phyloP scores from a whole-genome alignment of 106 monocot species.

The Ottelia alismoides region DNA sequence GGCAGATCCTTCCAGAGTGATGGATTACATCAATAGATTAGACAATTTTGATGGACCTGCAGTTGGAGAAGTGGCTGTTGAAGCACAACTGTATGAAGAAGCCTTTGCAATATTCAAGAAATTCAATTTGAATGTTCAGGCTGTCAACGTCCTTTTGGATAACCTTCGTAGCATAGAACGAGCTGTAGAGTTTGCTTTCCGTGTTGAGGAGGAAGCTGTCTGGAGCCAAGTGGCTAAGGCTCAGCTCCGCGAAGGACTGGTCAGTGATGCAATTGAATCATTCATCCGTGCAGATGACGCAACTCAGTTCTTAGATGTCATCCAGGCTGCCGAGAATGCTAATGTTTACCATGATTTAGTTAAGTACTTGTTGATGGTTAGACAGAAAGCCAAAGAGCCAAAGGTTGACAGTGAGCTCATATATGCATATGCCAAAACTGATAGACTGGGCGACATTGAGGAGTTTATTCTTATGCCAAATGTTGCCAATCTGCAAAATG shows the following conservation, averaged over 20 bases:
- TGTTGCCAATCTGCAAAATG: conserved; percentile 97
- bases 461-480: conserved; percentile 99
- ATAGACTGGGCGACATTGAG: conserved; percentile 83
- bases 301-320: conserved; percentile 86
- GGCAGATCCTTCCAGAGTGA: conserved; percentile 91
- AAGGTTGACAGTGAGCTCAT: conserved; percentile 95
- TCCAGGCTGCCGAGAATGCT: conserved; percentile 74
- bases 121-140: conserved; percentile 93
- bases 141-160: conserved; percentile 83
- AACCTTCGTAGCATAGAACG: conserved; percentile 86
- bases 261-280: conserved; percentile 97
- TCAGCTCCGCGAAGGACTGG: conserved; percentile 81
- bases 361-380: conserved; percentile 87
- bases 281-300: conserved; percentile 97
- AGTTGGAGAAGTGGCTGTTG: conserved; percentile 95
- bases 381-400: conserved; percentile 80
- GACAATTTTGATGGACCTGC: conserved; percentile 99
- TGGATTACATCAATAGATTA: conserved; percentile 94
- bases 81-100: conserved; percentile 90
- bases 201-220: conserved; percentile 96
- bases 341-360: conserved; percentile 93
- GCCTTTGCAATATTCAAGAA: conserved; percentile 99
- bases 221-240: conserved; percentile 98
- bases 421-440: conserved; percentile 95
- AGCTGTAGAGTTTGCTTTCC: conserved; percentile 93